Base-by-base conservation (phyloP, 1,284 basidiomycete species). In the Pisolithus thermaeus region DNA sequence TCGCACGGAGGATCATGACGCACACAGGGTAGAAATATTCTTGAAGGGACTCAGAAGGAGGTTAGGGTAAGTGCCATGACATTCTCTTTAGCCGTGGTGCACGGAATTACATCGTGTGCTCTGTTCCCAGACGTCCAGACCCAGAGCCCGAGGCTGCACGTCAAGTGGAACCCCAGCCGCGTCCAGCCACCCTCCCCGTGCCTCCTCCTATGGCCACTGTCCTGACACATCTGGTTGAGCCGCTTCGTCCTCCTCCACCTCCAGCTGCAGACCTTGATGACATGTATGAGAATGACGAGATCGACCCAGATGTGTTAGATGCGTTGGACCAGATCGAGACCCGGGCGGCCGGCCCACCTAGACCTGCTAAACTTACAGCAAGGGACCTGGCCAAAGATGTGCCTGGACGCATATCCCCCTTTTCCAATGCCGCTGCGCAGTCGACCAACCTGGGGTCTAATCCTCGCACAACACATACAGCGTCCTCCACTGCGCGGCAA, bases 1-100 rank as follows among this genome's bases (percentile, higher is more conserved):
- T 54, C 67, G 70, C 53, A 77, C 75, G 7, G 77, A 78, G 40
- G 84, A 87, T 50, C 73, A 79, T n/a, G 80, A 87, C 28, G 68
- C 59, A 7, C 59, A 73, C 39, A 79, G 78, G 51, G 74, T 78
- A 44, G 61, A 63, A 2, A 70, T 81, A 44, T 87, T 91, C 60
- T 67, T 77, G 3, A 72, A 73, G 41, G 72, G 76, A 30, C 70
- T 91, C 25, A 75, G 75, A 46, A 59, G 66, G 43, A 76, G 87
- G 52, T 64, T 89, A 57, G 80, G 83, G 89, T 89, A 58, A 55
- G 76, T 66, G 28, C 14, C 43, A 23, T 32, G n/a, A 25, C 28
- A 27, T 23, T 7, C 7, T 23, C 6, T 28, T 11, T 22, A 18
- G 12, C 36, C 11, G 7, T n/a, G 27, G 37, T 8, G n/a, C 47